A percentile compares a stretch with the other conserved stretches of the same genome.
Conservation (phyloP, 2,329 filamentous ascomycete species). For the Colletotrichum sp. region DNA sequence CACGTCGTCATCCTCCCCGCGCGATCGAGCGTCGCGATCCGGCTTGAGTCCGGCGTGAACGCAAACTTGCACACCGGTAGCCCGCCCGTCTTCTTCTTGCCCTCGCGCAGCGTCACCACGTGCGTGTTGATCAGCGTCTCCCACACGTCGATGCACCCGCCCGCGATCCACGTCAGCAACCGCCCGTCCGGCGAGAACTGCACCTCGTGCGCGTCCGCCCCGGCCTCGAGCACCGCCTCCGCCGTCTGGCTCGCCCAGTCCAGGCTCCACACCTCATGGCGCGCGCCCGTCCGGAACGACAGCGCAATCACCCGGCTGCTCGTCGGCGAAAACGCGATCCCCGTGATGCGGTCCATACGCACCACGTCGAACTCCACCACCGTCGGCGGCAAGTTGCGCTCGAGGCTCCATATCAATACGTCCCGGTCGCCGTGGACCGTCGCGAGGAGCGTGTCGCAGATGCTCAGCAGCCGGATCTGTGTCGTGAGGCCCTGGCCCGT, state of each 20-base stretch:
- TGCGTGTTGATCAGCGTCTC: conserved; percentile 9
- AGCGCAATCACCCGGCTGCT: neutral
- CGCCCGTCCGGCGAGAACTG: conserved; percentile 11
- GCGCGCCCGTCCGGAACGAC: neutral
- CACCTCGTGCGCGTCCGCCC: neutral
- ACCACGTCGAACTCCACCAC: neutral
- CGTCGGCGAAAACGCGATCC: neutral
- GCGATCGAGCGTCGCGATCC: neutral
- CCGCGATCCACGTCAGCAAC: neutral
- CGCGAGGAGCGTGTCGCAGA: neutral
- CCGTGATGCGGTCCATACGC: conserved; percentile 1
- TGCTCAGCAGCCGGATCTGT: neutral
- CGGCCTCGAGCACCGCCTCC: neutral
- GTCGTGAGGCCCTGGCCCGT: neutral
- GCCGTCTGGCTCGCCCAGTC: neutral
- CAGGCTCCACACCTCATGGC: neutral
- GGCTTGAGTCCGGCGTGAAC: neutral
- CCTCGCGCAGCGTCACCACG: neutral
- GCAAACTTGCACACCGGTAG: neutral
- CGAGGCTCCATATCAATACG: neutral
- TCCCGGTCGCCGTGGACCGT: conserved; percentile 7
- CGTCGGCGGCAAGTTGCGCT: neutral
- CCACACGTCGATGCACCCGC: neutral
- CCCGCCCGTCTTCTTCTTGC: neutral
- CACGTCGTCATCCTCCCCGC: neutral